A percentile compares a stretch with the other conserved stretches of the same genome.
phyloP scores from a whole-genome alignment of 2,329 filamentous ascomycete genomes.

The Exophiala calicioides region DNA sequence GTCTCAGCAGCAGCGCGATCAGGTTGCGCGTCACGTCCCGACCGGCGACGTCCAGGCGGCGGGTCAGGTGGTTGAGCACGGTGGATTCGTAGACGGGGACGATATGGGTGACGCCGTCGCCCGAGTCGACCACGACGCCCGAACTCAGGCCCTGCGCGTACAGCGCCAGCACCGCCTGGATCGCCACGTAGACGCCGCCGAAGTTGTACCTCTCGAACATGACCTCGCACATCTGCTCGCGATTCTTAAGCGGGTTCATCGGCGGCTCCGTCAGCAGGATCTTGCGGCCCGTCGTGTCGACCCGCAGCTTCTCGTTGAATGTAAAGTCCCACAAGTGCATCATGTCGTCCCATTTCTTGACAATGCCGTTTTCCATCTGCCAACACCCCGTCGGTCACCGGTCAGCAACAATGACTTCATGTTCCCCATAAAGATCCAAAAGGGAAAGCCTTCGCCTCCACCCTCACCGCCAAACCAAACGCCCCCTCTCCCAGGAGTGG shows the following conservation, averaged over 20 bases:
- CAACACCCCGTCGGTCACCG: slow-evolving; percentile 3
- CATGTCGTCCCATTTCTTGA: slow-evolving; percentile 99
- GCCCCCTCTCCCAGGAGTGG: background rate
- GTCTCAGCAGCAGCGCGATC: slow-evolving; percentile 87
- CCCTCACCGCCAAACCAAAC: too few species aligned
- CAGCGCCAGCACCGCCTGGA: slow-evolving; percentile 91
- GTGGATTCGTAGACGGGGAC: slow-evolving; percentile 98
- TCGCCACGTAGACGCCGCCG: slow-evolving; percentile 95
- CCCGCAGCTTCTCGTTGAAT: slow-evolving; percentile 93
- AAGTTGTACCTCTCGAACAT: slow-evolving; percentile 99
- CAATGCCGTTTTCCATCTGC: slow-evolving; percentile 99
- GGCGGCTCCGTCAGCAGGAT: slow-evolving; percentile 96
- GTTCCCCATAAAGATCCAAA: too few species aligned
- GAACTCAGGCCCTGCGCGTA: slow-evolving; percentile 93
- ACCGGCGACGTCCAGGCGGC: slow-evolving; percentile 90
- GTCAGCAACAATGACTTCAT: too few species aligned
- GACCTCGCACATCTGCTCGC: slow-evolving; percentile 97
- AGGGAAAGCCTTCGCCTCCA: too few species aligned
- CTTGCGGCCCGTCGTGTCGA: slow-evolving; percentile 89
- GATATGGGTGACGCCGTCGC: slow-evolving; percentile 97
- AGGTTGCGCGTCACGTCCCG: slow-evolving; percentile 98
- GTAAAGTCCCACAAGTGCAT: slow-evolving; percentile 99
- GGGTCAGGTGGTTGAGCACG: slow-evolving; percentile 94
- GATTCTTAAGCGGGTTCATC: slow-evolving; percentile 95
- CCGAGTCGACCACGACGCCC: slow-evolving; percentile 97